A percentile compares a stretch with the other conserved stretches of the same genome.
Conservation (phyloP, 805 yeast species). For the Saccharomycopsis vini region DNA sequence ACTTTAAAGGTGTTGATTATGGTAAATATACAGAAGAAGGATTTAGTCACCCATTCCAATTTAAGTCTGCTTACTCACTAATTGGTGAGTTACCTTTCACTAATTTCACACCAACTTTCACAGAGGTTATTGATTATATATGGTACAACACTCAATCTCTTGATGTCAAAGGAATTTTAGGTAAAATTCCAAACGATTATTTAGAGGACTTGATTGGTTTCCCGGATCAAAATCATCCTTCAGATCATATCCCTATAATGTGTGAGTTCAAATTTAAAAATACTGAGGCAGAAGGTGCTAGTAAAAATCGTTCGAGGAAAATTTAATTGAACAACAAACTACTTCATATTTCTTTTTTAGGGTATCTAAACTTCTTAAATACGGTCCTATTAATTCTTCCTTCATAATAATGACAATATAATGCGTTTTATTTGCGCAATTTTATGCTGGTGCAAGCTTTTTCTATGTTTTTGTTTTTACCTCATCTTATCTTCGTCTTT, state of each 20-base stretch:
- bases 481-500: too few species aligned
- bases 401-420: too few species aligned
- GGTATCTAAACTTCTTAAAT: too few species aligned
- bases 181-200: slow-evolving; percentile 74
- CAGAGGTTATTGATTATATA: slow-evolving; percentile 88
- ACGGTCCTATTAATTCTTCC: too few species aligned
- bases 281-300: too few species aligned
- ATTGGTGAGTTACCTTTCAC: slow-evolving; percentile 92
- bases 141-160: slow-evolving; percentile 86
- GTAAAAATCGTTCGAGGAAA: too few species aligned
- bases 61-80: slow-evolving; percentile 76
- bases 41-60: slow-evolving; percentile 67
- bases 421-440: too few species aligned
- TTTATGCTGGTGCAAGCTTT: too few species aligned
- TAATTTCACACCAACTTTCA: slow-evolving; percentile 87
- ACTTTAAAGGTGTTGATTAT: slow-evolving; percentile 78
- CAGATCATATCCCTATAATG: slow-evolving; percentile 88
- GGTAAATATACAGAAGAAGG: slow-evolving; percentile 89
- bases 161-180: slow-evolving; percentile 77
- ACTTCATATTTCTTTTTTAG: too few species aligned
- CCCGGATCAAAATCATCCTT: slow-evolving; percentile 89
- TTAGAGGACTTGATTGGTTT: slow-evolving; percentile 74
- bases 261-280: slow-evolving; percentile 68
- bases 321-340: too few species aligned
- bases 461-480: too few species aligned